Percentiles rank a stretch among this genome's conserved stretches.
Conservation (phyloP, 495 filamentous ascomycete genomes). For the Aspergillus sclerotioniger region DNA sequence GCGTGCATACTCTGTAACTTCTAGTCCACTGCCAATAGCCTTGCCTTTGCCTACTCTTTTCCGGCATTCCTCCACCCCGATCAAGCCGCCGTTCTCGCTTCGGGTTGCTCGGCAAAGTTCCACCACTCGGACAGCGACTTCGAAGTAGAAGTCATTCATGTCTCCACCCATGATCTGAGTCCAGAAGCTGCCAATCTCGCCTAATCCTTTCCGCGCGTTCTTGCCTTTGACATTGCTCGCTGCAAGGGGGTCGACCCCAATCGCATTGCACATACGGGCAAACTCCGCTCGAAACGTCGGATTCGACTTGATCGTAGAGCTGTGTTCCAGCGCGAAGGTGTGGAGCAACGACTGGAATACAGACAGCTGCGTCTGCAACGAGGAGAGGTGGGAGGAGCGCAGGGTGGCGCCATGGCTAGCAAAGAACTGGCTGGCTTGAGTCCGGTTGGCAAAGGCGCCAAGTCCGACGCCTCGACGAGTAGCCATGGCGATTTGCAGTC, state of each 20-base stretch:
- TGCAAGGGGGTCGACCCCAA: conserved; percentile 90
- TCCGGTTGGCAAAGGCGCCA: conserved; percentile 82
- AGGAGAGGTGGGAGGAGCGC: conserved; percentile 73
- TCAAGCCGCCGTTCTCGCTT: conserved; percentile 87
- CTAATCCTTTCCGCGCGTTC: conserved; percentile 39
- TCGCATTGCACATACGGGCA: conserved; percentile 95
- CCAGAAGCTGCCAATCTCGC: conserved; percentile 72
- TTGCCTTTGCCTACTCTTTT: conserved; percentile 67
- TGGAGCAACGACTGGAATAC: conserved; percentile 94
- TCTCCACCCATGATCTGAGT: conserved; percentile 84
- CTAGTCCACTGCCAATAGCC: conserved; percentile 65
- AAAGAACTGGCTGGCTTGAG: conserved; percentile 77
- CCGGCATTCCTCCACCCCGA: conserved; percentile 78
- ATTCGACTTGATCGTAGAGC: conserved; percentile 90
- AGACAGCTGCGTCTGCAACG: conserved; percentile 85
- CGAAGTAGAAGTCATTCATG: conserved; percentile 98
- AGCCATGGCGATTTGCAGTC: conserved; percentile 34
- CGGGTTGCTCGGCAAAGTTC: conserved; percentile 87
- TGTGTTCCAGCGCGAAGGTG: conserved; percentile 91
- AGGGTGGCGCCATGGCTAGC: conserved; percentile 84
- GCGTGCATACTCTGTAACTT: conserved; percentile 63
- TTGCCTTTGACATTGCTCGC: conserved; percentile 63
- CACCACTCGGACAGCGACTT: conserved; percentile 88
- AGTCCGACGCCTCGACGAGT: conserved; percentile 74
- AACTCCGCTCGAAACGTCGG: conserved; percentile 95